These are phyloP conservation scores for Mallotus japonicus DNA, from an alignment of 441 rosid species.

Conservation along the genomic window DNA sequence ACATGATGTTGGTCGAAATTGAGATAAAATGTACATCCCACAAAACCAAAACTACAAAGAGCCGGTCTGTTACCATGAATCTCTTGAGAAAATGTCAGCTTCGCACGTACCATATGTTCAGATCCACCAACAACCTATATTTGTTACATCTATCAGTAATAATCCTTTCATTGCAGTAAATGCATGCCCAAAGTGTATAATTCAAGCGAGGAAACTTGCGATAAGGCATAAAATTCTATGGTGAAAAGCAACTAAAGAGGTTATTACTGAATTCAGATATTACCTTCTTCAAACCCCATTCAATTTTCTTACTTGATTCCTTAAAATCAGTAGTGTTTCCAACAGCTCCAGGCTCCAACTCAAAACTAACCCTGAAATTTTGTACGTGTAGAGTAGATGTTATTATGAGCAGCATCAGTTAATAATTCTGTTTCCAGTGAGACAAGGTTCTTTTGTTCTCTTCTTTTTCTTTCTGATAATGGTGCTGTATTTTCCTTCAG, in stretches of 20 bases:
- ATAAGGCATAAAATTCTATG: neutral
- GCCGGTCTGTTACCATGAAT: conserved; percentile 31
- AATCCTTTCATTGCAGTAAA: neutral
- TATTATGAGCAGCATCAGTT: neutral
- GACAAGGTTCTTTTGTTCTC: neutral
- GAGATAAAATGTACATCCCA: neutral
- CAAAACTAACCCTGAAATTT: conserved; percentile 64
- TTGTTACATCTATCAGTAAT: conserved; percentile 8
- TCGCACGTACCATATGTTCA: conserved; percentile 40
- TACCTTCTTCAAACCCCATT: conserved; percentile 83
- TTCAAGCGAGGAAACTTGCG: neutral
- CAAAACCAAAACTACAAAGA: neutral
- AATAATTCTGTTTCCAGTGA: neutral
- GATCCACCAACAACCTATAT: conserved; percentile 42
- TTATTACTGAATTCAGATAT: conserved; percentile 11
- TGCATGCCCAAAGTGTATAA: neutral
- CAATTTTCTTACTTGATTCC: conserved; percentile 65
- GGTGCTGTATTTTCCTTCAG: too few species aligned
- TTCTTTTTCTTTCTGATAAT: neutral
- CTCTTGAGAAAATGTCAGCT: conserved; percentile 41
- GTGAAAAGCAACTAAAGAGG: neutral
- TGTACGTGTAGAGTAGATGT: neutral
- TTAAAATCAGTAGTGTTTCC: conserved; percentile 77
- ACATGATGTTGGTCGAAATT: neutral
- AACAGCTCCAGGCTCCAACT: conserved; percentile 62